These are phyloP conservation scores for Cardamine resedifolia DNA, from an alignment of 345 rosid genomes.

Conservation along the genomic window DNA sequence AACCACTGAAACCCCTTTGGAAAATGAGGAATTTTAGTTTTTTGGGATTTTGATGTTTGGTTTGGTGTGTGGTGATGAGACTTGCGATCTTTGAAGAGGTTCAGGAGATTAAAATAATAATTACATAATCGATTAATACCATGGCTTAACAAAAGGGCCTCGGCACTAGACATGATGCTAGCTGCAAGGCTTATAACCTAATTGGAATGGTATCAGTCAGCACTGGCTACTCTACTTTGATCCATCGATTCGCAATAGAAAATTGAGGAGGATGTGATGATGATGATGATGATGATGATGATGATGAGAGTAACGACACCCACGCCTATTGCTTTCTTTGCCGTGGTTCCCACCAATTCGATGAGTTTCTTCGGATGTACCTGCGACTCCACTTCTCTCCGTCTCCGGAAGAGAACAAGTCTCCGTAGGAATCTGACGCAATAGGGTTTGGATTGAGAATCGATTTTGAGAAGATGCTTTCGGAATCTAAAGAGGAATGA, in stretches of 20 bases:
- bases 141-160: neutral
- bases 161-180: neutral
- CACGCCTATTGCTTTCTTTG: slow-evolving; percentile 5
- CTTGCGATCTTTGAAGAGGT: too few species aligned
- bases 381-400: neutral
- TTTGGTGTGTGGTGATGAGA: too few species aligned
- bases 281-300: neutral
- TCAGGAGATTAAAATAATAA: neutral
- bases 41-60: neutral
- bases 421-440: neutral
- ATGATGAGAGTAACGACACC: neutral
- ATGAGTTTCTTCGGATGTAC: neutral
- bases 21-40: neutral
- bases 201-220: neutral
- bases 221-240: neutral
- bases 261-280: neutral
- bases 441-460: slow-evolving; percentile 19
- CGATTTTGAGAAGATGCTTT: slow-evolving; percentile 23
- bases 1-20: too few species aligned
- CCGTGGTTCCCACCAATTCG: neutral
- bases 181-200: neutral
- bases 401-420: neutral
- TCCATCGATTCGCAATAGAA: neutral
- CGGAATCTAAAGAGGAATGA: slow-evolving; percentile 27
- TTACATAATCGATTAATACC: neutral